Percentiles rank a stretch among this genome's conserved stretches.
These are phyloP conservation scores for Pleurotus giganteus DNA, from an alignment of 768 basidiomycete species.

Conservation along the genomic window DNA sequence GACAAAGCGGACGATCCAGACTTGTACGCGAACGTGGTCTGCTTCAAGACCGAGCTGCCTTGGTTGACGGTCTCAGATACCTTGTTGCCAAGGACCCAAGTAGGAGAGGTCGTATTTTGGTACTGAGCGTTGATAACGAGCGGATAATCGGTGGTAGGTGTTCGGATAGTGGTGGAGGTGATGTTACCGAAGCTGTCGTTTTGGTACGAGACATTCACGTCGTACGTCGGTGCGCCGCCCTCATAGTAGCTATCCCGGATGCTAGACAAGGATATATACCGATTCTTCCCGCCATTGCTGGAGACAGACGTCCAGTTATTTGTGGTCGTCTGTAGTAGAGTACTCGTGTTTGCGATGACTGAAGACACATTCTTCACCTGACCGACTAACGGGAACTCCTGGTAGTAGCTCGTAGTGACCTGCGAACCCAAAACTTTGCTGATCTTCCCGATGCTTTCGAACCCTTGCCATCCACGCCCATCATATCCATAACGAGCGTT, in stretches of 20 bases:
- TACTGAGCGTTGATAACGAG: constrained; percentile 2
- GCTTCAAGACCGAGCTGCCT: background rate
- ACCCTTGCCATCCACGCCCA: constrained; percentile 4
- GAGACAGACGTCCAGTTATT: background rate
- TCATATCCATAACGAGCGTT: constrained; percentile 5
- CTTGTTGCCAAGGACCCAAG: constrained; percentile 2
- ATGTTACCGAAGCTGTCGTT: constrained; percentile 2
- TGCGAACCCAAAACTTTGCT: constrained; percentile 1
- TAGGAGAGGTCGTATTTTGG: background rate
- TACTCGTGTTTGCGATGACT: background rate
- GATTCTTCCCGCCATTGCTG: background rate
- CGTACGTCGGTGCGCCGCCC: background rate
- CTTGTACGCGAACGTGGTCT: background rate
- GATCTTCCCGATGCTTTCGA: constrained; percentile 1
- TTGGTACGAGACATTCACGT: background rate
- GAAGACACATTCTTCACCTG: constrained; percentile 1
- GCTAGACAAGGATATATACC: background rate
- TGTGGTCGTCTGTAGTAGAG: background rate
- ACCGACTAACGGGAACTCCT: constrained; percentile 3
- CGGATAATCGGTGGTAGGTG: background rate
- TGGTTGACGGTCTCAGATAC: background rate
- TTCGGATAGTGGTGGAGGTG: constrained; percentile 1
- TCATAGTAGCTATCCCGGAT: constrained; percentile 3
- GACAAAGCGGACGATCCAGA: background rate
- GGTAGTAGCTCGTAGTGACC: background rate